A percentile compares a stretch with the other conserved stretches of the same genome.
phyloP scores from a whole-genome alignment of 1,284 basidiomycete genomes.

The Mycena sp. region DNA sequence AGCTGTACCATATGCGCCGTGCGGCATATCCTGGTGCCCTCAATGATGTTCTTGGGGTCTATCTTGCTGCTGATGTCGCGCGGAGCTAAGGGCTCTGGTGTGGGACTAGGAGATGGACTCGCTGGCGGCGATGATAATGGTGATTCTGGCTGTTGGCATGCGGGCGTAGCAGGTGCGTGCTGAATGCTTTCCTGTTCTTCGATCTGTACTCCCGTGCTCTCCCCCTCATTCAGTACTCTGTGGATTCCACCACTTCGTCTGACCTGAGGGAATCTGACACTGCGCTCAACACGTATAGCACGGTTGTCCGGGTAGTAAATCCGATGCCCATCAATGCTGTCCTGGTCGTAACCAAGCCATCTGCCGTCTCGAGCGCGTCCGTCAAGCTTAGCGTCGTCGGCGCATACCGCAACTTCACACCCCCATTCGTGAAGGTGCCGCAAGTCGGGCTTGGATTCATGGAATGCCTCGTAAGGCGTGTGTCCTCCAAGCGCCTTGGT shows the following conservation, averaged over 20 bases:
- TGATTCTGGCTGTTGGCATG: not conserved
- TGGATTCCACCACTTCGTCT: not conserved
- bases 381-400: no score
- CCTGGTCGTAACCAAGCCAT: no score
- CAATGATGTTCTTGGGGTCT: constrained; percentile 1
- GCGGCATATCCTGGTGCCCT: not conserved
- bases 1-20: not conserved
- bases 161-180: not conserved
- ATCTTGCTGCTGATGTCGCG: constrained; percentile 3
- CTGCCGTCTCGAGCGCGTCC: no score
- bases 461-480: no score
- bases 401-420: not conserved
- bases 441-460: not conserved
- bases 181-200: not conserved
- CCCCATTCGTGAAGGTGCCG: not conserved
- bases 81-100: not conserved
- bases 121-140: not conserved
- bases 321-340: no score
- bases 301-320: not conserved
- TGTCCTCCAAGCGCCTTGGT: not conserved
- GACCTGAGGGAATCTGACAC: not conserved
- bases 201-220: not conserved
- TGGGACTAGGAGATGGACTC: not conserved
- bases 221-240: not conserved
- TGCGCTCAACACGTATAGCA: not conserved